Percentiles rank a stretch among this genome's conserved stretches.
These are phyloP conservation scores for Diaporthe sp. DNA, from an alignment of 2,329 filamentous ascomycete genomes.

Conservation along the genomic window DNA sequence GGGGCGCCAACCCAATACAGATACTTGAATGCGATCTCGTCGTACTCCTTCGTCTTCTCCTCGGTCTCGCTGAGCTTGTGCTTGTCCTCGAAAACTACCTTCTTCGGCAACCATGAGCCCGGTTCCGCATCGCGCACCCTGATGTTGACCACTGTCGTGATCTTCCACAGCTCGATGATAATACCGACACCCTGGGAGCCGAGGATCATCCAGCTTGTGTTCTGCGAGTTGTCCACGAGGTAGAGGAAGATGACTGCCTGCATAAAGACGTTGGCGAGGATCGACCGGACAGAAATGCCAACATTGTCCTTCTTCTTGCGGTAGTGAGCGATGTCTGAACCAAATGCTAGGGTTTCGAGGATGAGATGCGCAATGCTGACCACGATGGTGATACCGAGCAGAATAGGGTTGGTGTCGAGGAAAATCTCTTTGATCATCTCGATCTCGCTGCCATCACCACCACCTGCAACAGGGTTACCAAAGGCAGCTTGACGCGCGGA, in stretches of 20 bases:
- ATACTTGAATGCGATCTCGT: slow-evolving; percentile 97
- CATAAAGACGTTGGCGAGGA: slow-evolving; percentile 98
- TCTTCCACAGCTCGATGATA: slow-evolving; percentile 84
- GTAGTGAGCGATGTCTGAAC: slow-evolving; percentile 97
- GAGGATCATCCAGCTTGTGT: slow-evolving; percentile 99
- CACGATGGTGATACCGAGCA: slow-evolving; percentile 85
- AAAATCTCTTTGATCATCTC: slow-evolving; percentile 98
- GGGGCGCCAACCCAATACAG: slow-evolving; percentile 94
- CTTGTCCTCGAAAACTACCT: slow-evolving; percentile 93
- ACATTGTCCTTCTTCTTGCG: slow-evolving; percentile 99
- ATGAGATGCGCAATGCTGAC: slow-evolving; percentile 93
- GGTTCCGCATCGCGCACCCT: slow-evolving; percentile 78
- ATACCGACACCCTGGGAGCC: slow-evolving; percentile 90
- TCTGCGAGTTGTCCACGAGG: slow-evolving; percentile 95
- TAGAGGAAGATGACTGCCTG: slow-evolving; percentile 96
- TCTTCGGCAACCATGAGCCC: slow-evolving; percentile 82
- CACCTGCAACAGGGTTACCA: slow-evolving; percentile 78
- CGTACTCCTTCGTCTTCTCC: slow-evolving; percentile 98
- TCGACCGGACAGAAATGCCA: slow-evolving; percentile 94
- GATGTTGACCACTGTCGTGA: slow-evolving; percentile 95
- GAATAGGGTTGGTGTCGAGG: slow-evolving; percentile 92
- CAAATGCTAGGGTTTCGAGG: slow-evolving; percentile 96
- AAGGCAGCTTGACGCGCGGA: slow-evolving; percentile 82
- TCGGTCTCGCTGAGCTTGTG: slow-evolving; percentile 95
- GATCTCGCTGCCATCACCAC: slow-evolving; percentile 91